These are phyloP conservation scores for Tetrahymena elliotti DNA, from an alignment of 73 alveolate genomes.

Conservation along the genomic window DNA sequence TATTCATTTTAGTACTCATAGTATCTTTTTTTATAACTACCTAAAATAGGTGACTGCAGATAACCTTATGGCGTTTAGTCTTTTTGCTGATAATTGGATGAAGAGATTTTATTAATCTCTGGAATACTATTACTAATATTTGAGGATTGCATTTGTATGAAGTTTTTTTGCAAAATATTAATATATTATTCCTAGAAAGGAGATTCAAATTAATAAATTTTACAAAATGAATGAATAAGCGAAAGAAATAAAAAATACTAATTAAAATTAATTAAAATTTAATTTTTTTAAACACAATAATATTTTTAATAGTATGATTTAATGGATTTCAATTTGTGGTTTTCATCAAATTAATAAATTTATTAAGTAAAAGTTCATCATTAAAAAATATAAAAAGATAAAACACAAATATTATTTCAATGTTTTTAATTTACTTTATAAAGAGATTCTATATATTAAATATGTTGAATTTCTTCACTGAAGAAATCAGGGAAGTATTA, in stretches of 20 bases:
- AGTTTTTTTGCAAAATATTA: too few relatives aligned
- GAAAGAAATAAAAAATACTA: not conserved
- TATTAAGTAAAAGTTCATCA: not conserved
- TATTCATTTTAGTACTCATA: not conserved
- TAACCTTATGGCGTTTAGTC: not conserved
- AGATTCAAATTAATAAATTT: not conserved
- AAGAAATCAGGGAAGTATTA: not conserved
- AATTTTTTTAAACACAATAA: not conserved
- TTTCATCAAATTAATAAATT: not conserved
- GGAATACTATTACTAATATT: not conserved
- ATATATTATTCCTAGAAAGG: too few relatives aligned
- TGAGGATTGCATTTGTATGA: not conserved
- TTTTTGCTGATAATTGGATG: not conserved
- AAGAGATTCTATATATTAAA: not conserved
- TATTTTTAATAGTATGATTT: not conserved
- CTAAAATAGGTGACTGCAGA: not conserved
- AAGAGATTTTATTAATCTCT: not conserved
- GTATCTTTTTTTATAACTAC: not conserved
- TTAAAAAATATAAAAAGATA: not conserved
- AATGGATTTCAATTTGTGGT: not conserved
- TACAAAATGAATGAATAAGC: not conserved
- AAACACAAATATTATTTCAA: not conserved
- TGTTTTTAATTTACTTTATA: not conserved
- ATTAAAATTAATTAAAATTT: too few relatives aligned
- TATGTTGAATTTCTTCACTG: not conserved